Evolutionary conservation across 2,329 filamentous ascomycete genomes (phyloP).

Genomic region (Pestalotiopsis sp.): DNA sequence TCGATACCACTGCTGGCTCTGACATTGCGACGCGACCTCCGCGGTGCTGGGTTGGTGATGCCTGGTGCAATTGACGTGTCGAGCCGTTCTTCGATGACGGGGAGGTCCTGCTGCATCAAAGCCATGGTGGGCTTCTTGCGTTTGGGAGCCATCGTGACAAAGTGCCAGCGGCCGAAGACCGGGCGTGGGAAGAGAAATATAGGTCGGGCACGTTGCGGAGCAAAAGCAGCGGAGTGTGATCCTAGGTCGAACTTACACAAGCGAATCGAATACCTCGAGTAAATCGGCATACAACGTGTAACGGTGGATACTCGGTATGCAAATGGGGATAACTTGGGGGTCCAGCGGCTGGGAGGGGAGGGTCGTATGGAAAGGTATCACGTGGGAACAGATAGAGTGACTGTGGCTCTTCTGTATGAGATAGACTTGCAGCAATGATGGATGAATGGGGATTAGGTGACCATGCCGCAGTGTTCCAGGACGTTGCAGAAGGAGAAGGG

Average conservation of each 20-base stretch:
- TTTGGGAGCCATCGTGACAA: constrained; percentile 39
- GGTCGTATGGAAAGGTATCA: background rate
- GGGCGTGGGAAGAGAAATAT: constrained; percentile 16
- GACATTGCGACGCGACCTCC: constrained; percentile 12
- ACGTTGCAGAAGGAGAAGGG: background rate
- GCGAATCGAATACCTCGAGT: constrained; percentile 22
- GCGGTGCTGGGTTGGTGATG: constrained; percentile 1
- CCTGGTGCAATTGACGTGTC: background rate
- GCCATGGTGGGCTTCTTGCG: constrained; percentile 36
- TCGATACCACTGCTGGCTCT: background rate
- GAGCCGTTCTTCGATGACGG: constrained; percentile 13
- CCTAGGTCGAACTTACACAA: background rate
- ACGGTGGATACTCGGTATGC: background rate
- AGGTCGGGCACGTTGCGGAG: constrained; percentile 17
- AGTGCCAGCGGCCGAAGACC: background rate
- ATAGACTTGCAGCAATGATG: background rate
- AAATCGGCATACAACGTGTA: constrained; percentile 9
- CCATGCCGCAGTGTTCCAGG: constrained; percentile 3
- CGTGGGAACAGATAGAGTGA: background rate
- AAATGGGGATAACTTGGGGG: background rate
- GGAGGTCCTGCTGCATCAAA: constrained; percentile 16
- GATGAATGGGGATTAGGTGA: background rate
- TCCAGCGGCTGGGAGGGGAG: constrained; percentile 7
- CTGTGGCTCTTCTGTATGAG: background rate
- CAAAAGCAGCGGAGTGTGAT: constrained; percentile 15